phyloP scores from a whole-genome alignment of 306 rosid species.

The Lathyrus oleraceus region DNA sequence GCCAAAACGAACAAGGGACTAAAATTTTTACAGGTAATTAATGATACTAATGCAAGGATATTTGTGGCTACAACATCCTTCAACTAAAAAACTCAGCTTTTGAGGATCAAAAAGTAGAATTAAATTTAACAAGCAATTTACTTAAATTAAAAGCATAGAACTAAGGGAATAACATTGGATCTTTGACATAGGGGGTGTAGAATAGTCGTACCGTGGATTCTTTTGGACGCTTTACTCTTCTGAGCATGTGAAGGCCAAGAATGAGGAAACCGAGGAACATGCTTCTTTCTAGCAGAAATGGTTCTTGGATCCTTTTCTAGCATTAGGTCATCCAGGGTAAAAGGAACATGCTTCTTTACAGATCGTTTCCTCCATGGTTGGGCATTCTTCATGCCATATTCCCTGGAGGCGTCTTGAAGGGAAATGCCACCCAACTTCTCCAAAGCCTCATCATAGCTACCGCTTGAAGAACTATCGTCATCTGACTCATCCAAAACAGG shows the following conservation, averaged over 20 bases:
- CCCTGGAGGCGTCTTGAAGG: conserved; percentile 77
- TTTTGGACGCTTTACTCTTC: conserved; percentile 63
- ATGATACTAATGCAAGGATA: conserved; percentile 9
- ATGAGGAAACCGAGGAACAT: conserved; percentile 50
- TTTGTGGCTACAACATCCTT: conserved; percentile 10
- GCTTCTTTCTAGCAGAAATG: conserved; percentile 59
- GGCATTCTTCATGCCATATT: conserved; percentile 62
- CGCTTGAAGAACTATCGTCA: conserved; percentile 63
- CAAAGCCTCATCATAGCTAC: conserved; percentile 57
- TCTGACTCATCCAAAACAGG: conserved; percentile 53
- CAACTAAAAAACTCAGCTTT: conserved; percentile 16
- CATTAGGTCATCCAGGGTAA: conserved; percentile 55
- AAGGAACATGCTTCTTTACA: conserved; percentile 39
- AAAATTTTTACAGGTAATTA: not conserved
- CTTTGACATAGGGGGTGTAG: conserved; percentile 12
- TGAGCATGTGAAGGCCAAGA: conserved; percentile 82
- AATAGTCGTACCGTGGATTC: conserved; percentile 59
- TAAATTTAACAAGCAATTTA: conserved; percentile 24
- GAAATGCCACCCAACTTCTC: conserved; percentile 75
- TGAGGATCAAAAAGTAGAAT: conserved; percentile 20
- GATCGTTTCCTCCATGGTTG: conserved; percentile 50
- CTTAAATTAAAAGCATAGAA: conserved; percentile 31
- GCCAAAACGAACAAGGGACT: conserved; percentile 21
- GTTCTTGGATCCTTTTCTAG: conserved; percentile 63
- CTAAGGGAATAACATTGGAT: conserved; percentile 14